Evolutionary conservation across 352 stramenopile species (phyloP).

Genomic region (Phytopythium litorale): DNA sequence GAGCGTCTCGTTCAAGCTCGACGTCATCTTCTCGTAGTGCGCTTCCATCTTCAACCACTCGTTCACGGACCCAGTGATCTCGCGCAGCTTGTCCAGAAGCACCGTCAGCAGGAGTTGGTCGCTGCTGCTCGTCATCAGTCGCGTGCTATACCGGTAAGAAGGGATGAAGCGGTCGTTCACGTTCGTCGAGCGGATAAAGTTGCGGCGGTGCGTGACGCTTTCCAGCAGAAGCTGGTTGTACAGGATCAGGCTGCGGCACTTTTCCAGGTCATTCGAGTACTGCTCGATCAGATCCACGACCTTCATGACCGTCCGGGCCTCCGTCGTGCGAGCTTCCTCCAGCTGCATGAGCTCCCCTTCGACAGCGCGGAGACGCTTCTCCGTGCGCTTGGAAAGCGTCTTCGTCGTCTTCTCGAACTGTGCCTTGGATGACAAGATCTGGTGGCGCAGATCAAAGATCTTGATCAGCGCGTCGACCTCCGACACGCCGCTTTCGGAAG

Average conservation of each 20-base stretch:
- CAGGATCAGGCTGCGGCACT: conserved; percentile 50
- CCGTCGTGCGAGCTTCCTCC: conserved; percentile 38
- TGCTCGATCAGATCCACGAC: conserved; percentile 48
- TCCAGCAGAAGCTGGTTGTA: conserved; percentile 57
- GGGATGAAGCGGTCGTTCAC: conserved; percentile 64
- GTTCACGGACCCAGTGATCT: conserved; percentile 52
- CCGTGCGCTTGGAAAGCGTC: conserved; percentile 44
- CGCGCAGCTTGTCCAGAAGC: conserved; percentile 62
- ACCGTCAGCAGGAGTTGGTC: conserved; percentile 74
- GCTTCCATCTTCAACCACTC: conserved; percentile 73
- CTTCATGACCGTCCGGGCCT: conserved; percentile 43
- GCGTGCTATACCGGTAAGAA: conserved; percentile 58
- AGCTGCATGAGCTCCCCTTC: conserved; percentile 61
- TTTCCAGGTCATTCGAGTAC: conserved; percentile 49
- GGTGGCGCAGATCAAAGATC: conserved; percentile 72
- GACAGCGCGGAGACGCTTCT: conserved; percentile 46
- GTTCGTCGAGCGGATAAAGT: conserved; percentile 60
- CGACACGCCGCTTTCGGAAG: conserved; percentile 22
- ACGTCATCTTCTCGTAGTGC: conserved; percentile 65
- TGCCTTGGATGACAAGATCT: conserved; percentile 62
- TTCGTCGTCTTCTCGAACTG: conserved; percentile 63
- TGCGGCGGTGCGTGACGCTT: conserved; percentile 58
- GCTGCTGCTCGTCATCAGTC: conserved; percentile 65
- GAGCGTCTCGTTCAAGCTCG: conserved; percentile 42
- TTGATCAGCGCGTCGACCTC: conserved; percentile 64